phyloP scores from a whole-genome alignment of 768 basidiomycete genomes.

The Auricularia cornea region DNA sequence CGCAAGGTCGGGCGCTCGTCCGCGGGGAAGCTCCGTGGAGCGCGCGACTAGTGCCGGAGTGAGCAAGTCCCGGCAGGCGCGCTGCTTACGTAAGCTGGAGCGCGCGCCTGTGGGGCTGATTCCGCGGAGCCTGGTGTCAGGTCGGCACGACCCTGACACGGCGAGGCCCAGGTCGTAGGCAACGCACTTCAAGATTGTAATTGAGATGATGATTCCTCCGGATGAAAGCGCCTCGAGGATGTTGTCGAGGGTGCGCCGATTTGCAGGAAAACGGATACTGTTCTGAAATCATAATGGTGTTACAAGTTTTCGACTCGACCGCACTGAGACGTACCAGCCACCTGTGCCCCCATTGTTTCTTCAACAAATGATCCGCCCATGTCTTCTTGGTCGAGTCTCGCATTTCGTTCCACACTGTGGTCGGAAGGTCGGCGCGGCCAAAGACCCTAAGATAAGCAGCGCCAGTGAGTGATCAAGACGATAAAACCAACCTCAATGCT shows the following conservation, averaged over 20 bases:
- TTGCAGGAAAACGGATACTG: neutral
- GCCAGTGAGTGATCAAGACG: too few species aligned
- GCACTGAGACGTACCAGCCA: neutral
- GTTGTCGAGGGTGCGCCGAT: neutral
- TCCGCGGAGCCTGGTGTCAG: too few species aligned
- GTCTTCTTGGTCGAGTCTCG: neutral
- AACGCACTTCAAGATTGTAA: neutral
- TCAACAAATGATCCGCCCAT: neutral
- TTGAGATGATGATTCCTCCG: neutral
- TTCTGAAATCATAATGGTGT: neutral
- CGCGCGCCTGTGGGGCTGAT: too few species aligned
- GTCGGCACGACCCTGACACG: too few species aligned
- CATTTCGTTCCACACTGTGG: neutral
- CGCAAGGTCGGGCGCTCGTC: too few species aligned
- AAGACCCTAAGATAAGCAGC: neutral
- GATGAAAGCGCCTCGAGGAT: neutral
- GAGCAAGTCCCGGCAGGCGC: too few species aligned
- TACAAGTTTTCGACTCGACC: neutral
- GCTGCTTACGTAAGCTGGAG: too few species aligned
- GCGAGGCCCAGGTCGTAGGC: neutral
- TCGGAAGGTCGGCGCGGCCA: neutral
- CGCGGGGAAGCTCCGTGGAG: too few species aligned
- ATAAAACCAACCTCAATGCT: too few species aligned
- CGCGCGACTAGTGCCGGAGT: too few species aligned
- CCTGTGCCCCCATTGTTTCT: neutral